Base-by-base conservation (phyloP, 768 basidiomycete genomes). In the Coprinopsis cinerea region DNA sequence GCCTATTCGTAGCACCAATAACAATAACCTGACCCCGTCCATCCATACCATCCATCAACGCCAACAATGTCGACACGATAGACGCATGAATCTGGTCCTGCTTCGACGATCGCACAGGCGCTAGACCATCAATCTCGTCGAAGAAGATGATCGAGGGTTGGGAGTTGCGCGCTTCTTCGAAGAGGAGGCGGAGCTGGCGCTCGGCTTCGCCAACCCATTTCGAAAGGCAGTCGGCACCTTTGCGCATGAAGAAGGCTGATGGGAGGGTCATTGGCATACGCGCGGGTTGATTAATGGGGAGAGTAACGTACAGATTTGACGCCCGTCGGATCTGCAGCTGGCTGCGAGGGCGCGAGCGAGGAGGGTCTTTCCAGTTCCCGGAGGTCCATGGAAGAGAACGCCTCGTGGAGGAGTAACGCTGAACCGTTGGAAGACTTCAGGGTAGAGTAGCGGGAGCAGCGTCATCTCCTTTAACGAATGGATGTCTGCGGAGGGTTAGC, bases 201-300 rank as follows among this genome's bases (percentile, higher is more conserved):
- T 98, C 96, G 4, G 96, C 95, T 69, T 99, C 96, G 46, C 96
- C 96, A 11, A 99, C 96, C 95, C 95, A 99, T 71, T 99, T 99
- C 5, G 92, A 94, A 24, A 98, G 75, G 57, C 89, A 91, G 66
- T 99, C 96, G 27, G 96, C 96, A 17, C 96, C 96, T 69, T 99
- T 99, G 43, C 96, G 86, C 96, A 99, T 98, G 76, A 95, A 99
- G 74, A 99, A 99, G 1, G 96, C 93, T 94, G 56, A 0, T 14
- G 23, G 18, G 35, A 24, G 18, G n/a, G 24, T 45, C 14, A 7
- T 34, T 53, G 10, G 30, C 18, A 11, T 13, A 44, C 32, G 25
- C 17, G 51, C 9, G 44, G 15, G 44, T 25, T 47, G 24, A 17
- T n/a, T n/a, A n/a, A n/a, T n/a, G 17, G 47, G 37, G 3, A 41